Percentiles rank a stretch among this genome's conserved stretches.
Evolutionary conservation across 257 asterid genomes (phyloP).

Genomic region (Capsicum pubescens): DNA sequence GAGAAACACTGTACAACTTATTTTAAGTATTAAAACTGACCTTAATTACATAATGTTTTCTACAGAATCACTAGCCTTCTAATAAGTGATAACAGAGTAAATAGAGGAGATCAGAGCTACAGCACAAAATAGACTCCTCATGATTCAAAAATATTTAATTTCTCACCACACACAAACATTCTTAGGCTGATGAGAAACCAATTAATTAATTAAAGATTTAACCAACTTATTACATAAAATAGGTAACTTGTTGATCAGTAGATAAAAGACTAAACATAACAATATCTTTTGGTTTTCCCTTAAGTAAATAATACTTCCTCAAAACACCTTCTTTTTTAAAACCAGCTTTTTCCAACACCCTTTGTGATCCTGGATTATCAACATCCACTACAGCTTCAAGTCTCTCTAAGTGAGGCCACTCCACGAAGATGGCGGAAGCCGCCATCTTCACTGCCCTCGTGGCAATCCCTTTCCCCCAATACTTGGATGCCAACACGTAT

Average conservation of each 20-base stretch:
- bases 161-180: conserved; percentile 50
- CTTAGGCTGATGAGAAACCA: conserved; percentile 45
- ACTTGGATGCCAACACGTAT: conserved; percentile 61
- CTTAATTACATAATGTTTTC: neutral
- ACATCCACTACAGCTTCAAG: conserved; percentile 77
- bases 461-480: conserved; percentile 85
- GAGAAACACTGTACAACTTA: neutral
- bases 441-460: conserved; percentile 75
- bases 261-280: conserved; percentile 71
- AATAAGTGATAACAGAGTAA: neutral
- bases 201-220: neutral
- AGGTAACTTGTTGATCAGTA: conserved; percentile 47
- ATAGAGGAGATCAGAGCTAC: neutral
- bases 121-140: conserved; percentile 46
- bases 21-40: neutral
- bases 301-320: conserved; percentile 64
- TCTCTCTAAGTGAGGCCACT: conserved; percentile 77
- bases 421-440: conserved; percentile 57
- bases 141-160: conserved; percentile 45
- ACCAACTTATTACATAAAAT: conserved; percentile 28
- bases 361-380: conserved; percentile 73
- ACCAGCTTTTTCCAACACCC: conserved; percentile 83
- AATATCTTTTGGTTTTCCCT: conserved; percentile 64
- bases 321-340: conserved; percentile 70
- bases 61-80: neutral